Conservation (phyloP, 495 filamentous ascomycete genomes). For the Penicillium goetzii region DNA sequence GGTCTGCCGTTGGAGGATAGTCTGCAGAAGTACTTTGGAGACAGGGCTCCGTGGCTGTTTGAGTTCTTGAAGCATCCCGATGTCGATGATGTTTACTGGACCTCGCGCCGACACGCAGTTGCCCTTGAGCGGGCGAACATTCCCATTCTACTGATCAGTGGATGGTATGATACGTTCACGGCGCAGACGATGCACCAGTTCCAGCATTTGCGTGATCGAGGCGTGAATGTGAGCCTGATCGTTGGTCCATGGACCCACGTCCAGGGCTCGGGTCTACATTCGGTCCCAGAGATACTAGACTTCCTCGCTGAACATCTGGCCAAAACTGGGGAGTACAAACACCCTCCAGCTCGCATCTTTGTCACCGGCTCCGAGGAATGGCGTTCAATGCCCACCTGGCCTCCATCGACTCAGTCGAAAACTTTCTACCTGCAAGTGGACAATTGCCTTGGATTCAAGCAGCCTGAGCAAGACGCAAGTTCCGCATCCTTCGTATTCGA, state of each 20-base stretch:
- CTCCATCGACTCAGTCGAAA: slow-evolving; percentile 12
- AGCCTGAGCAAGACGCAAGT: slow-evolving; percentile 16
- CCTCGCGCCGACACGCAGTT: slow-evolving; percentile 14
- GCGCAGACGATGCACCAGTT: slow-evolving; percentile 33
- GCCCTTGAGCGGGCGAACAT: slow-evolving; percentile 32
- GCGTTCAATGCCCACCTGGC: slow-evolving; percentile 24
- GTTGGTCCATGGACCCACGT: slow-evolving; percentile 30
- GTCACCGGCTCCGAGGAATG: slow-evolving; percentile 26
- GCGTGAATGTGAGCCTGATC: slow-evolving; percentile 22
- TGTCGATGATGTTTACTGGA: slow-evolving; percentile 30
- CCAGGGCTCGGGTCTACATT: slow-evolving; percentile 21
- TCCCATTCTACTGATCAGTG: slow-evolving; percentile 35
- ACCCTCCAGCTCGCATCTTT: slow-evolving; percentile 14
- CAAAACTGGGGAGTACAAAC: slow-evolving; percentile 23
- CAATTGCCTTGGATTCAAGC: slow-evolving; percentile 13
- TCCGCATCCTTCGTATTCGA: slow-evolving; percentile 34
- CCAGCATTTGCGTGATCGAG: slow-evolving; percentile 13
- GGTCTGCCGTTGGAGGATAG: slow-evolving; percentile 23
- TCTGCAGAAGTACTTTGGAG: slow-evolving; percentile 25
- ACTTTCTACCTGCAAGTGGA: slow-evolving; percentile 27
- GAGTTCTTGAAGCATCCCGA: slow-evolving; percentile 22
- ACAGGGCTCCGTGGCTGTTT: slow-evolving; percentile 26
- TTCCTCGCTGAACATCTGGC: slow-evolving; percentile 25
- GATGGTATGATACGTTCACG: slow-evolving; percentile 36
- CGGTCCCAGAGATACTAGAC: slow-evolving; percentile 24